Base-by-base conservation (phyloP, 441 rosid species). In the Gossypium davidsonii region DNA sequence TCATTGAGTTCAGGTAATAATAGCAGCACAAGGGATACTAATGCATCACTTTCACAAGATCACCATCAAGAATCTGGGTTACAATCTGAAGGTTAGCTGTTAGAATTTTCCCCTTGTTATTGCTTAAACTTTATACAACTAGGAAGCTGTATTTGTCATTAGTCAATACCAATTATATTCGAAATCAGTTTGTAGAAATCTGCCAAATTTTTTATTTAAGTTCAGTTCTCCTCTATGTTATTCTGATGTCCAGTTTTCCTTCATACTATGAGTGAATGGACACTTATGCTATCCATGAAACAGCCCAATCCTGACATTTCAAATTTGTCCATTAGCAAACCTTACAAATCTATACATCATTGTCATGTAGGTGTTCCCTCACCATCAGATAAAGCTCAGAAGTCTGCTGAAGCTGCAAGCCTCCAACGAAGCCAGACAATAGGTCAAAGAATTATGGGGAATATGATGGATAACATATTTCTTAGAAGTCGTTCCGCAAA, bases 391-490 rank as follows among this genome's bases (percentile, higher is more conserved):
- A 85, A 89, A 83, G 7, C 85, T 21, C 92, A 85, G 71, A 90
- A 87, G 69, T 81, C 86, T 74, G 85, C 78, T 25, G 96, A 88
- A 67, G 89, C 81, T 72, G 81, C 74, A 55, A 78, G 75, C 79
- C 53, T 91, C 46, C 97, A 86, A 68, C 88, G 88, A 65, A 90
- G 72, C 84, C 97, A 93, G 78, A 93, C 97, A 11, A 63, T 93
- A 63, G 97, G 99, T 66, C 99, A 91, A 82, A 85, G 92, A 75
- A 80, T 95, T 64, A 86, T 91, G 88, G 94, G 88, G 64, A 89
- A 89, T 75, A 78, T 89, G 90, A 93, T 94, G 96, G 98, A 93
- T 81, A 96, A 87, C 83, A 74, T 92, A 69, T 90, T 96, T 71
- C 81, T 88, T 48, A 88, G 97, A 85, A 93, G 78, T 84, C 87